Percentiles rank a stretch among this genome's conserved stretches.
These are phyloP conservation scores for Sideroxylon spinosum DNA, from an alignment of 179 eudicot genomes.

Conservation along the genomic window DNA sequence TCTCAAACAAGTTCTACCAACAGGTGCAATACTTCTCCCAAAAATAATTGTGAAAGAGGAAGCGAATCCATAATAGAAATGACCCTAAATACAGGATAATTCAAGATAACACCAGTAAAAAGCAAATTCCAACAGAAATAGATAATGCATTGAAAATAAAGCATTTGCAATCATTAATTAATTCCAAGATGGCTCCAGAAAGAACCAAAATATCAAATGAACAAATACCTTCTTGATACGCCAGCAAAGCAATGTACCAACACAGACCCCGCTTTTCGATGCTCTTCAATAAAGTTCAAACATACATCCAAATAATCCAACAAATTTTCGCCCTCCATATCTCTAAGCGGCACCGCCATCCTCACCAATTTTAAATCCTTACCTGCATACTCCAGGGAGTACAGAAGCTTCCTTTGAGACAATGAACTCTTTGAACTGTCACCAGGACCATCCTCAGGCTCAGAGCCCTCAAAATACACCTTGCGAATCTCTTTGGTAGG, in stretches of 20 bases:
- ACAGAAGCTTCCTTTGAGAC: constrained; percentile 50
- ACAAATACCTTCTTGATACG: constrained; percentile 80
- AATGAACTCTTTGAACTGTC: constrained; percentile 32
- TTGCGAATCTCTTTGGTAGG: constrained; percentile 65
- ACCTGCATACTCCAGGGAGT: constrained; percentile 74
- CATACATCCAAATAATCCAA: constrained; percentile 86
- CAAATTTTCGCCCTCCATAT: constrained; percentile 83
- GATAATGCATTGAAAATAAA: neutral
- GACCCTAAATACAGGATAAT: too few species aligned
- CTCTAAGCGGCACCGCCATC: constrained; percentile 88
- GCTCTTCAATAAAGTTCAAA: constrained; percentile 74
- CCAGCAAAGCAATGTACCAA: constrained; percentile 99
- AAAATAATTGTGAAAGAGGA: neutral
- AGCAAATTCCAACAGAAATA: too few species aligned
- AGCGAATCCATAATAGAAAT: neutral
- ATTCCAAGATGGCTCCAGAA: neutral
- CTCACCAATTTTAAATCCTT: constrained; percentile 78
- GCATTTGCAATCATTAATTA: neutral
- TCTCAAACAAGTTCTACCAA: constrained; percentile 1
- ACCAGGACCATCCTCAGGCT: constrained; percentile 24
- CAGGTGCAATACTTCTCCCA: neutral
- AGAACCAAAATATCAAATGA: neutral
- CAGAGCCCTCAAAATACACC: constrained; percentile 49
- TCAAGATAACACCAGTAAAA: neutral
- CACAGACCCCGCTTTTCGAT: constrained; percentile 67